Base-by-base conservation (phyloP, 768 basidiomycete genomes). In the Cubamyces sp. region DNA sequence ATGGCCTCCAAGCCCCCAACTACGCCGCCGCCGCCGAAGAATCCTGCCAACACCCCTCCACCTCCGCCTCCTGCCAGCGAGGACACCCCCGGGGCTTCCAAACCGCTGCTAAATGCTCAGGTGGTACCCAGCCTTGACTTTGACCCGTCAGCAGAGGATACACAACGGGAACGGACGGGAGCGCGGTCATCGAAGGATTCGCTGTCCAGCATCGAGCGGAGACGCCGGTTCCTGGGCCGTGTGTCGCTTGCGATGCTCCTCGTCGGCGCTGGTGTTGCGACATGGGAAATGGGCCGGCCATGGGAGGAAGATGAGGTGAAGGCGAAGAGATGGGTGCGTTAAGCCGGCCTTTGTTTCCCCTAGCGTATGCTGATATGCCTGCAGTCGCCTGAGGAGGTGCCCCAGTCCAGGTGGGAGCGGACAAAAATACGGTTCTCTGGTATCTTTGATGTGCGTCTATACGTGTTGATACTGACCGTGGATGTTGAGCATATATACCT, bases 121-220 rank as follows among this genome's bases (percentile, higher is more conserved):
- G 41, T 59, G 15, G 56, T 66, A 6, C 64, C 64, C 6, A 68
- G 67, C 25, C 54, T 68, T 7, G 67, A 68, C 42, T 68, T 68
- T 50, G 56, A 62, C 34, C 67, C 67, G 5, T 76, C 79, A 16
- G 82, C 82, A 65, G 76, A 77, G 16, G 74, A 78, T 49, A 73
- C 75, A 46, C 73, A 75, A 57, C 71, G 73, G 37, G 79, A 83
- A 61, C 79, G 86, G 54, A 93, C 91, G 0, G 91, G 92, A 15
- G 92, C 92, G 53, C 81, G 78, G 71, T 92, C 91, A 3, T 88
- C 90, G 16, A 91, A 88, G 68, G 87, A 89, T 53, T 85, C 87
- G 15, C 81, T 94, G 55, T 90, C 90, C 18, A 87, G 87, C 53
- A 89, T 88, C 63, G 96, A 97, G 75, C 81, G 83, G 66, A 82